Conservation (phyloP, 2,329 filamentous ascomycete genomes). For the Paracoccidioides lutzii region DNA sequence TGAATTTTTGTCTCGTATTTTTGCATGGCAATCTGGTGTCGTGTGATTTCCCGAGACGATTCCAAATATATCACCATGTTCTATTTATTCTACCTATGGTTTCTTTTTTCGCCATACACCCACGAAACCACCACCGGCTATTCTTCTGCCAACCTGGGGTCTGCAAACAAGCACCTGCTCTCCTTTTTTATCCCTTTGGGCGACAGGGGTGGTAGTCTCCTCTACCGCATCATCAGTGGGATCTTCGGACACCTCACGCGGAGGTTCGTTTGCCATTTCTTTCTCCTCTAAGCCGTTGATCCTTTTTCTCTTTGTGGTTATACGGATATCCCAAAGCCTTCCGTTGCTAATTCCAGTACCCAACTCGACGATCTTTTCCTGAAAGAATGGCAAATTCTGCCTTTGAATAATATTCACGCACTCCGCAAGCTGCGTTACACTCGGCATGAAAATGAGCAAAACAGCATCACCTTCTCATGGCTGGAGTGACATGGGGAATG, state of each 20-base stretch:
- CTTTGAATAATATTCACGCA: constrained; percentile 45
- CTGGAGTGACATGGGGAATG: constrained; percentile 34
- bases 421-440: constrained; percentile 62
- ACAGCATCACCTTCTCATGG: constrained; percentile 50
- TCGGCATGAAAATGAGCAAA: constrained; percentile 61
- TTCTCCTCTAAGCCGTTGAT: constrained; percentile 19
- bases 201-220: constrained; percentile 1
- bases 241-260: not conserved
- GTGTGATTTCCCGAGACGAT: not conserved
- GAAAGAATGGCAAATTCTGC: constrained; percentile 40
- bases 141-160: constrained; percentile 37
- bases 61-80: not conserved
- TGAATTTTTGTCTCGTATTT: not conserved
- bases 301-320: constrained; percentile 13
- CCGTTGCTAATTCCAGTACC: constrained; percentile 35
- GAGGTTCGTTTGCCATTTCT: constrained; percentile 6
- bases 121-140: constrained; percentile 40
- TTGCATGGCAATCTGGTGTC: not conserved
- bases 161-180: constrained; percentile 39
- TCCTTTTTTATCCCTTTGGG: constrained; percentile 12
- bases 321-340: constrained; percentile 36
- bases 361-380: constrained; percentile 35
- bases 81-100: not conserved
- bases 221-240: not conserved
- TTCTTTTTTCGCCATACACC: constrained; percentile 36